phyloP scores from a whole-genome alignment of 2,329 filamentous ascomycete genomes.

The Pyrenophora tritici-repentis region DNA sequence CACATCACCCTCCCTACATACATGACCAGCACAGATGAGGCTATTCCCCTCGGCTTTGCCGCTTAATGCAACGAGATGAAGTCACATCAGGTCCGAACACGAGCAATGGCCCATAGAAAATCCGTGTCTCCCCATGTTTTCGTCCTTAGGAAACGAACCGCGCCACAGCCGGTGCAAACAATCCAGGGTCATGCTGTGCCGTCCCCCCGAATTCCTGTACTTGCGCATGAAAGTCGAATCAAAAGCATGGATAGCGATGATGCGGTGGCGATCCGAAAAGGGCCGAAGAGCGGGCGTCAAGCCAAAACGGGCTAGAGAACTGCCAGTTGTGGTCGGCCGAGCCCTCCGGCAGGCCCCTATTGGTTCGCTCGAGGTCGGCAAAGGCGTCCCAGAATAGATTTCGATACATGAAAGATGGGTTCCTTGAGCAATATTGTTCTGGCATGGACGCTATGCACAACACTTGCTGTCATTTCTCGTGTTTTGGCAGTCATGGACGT shows the following conservation, averaged over 20 bases:
- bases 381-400: constrained; percentile 6
- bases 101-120: constrained; percentile 12
- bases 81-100: constrained; percentile 21
- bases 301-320: constrained; percentile 1
- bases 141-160: not conserved
- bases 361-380: not conserved
- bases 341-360: not conserved
- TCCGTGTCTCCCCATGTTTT: constrained; percentile 17
- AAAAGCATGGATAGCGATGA: constrained; percentile 5
- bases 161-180: constrained; percentile 3
- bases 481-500: not conserved
- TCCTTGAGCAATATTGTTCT: not conserved
- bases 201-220: constrained; percentile 1
- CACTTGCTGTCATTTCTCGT: constrained; percentile 16
- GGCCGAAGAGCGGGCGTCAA: not conserved
- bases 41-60: constrained; percentile 16
- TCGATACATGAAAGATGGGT: not conserved
- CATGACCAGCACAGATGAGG: constrained; percentile 8
- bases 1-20: not conserved
- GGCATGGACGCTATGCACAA: constrained; percentile 3
- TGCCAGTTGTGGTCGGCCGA: constrained; percentile 1
- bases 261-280: not conserved
- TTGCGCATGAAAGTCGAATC: constrained; percentile 5
- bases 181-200: not conserved
- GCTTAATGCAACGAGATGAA: constrained; percentile 24